Evolutionary conservation across 352 stramenopile genomes (phyloP).

Genomic region (Lagenidium giganteum): DNA sequence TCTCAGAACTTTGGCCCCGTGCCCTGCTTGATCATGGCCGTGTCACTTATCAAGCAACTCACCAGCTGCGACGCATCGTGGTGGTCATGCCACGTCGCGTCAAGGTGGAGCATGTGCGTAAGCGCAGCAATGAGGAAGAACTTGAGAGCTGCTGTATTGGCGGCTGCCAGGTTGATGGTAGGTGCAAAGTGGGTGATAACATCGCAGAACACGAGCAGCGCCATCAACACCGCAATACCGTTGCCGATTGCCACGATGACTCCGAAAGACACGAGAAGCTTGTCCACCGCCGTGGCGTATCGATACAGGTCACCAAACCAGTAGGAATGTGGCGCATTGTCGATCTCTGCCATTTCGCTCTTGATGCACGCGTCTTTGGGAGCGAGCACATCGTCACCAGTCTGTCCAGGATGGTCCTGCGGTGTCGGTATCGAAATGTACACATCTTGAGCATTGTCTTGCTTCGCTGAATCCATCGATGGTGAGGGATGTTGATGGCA

Average conservation of each 20-base stretch:
- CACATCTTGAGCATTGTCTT: too few relatives aligned
- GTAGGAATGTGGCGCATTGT: too few relatives aligned
- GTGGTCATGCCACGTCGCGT: conserved; percentile 25
- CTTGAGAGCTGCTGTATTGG: too few relatives aligned
- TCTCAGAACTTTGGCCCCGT: conserved; percentile 31
- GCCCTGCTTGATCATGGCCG: conserved; percentile 31
- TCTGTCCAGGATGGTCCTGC: too few relatives aligned
- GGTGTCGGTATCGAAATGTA: too few relatives aligned
- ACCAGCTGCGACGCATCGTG: conserved; percentile 20
- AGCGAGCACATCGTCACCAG: too few relatives aligned
- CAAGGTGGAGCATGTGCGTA: conserved; percentile 26
- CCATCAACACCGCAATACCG: conserved; percentile 7
- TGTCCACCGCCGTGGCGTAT: conserved; percentile 2
- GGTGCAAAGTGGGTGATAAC: conserved; percentile 1
- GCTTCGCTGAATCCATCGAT: too few relatives aligned
- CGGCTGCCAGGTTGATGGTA: background rate
- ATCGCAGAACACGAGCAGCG: conserved; percentile 12
- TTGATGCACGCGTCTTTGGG: too few relatives aligned
- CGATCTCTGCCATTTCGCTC: too few relatives aligned
- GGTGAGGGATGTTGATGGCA: too few relatives aligned
- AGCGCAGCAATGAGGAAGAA: conserved; percentile 13
- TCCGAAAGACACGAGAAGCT: conserved; percentile 3
- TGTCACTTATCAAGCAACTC: conserved; percentile 21
- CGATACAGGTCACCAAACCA: background rate
- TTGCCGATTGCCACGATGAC: conserved; percentile 6